These are phyloP conservation scores for Leptographium wingfieldii DNA, from an alignment of 2,329 filamentous ascomycete species.

Conservation along the genomic window DNA sequence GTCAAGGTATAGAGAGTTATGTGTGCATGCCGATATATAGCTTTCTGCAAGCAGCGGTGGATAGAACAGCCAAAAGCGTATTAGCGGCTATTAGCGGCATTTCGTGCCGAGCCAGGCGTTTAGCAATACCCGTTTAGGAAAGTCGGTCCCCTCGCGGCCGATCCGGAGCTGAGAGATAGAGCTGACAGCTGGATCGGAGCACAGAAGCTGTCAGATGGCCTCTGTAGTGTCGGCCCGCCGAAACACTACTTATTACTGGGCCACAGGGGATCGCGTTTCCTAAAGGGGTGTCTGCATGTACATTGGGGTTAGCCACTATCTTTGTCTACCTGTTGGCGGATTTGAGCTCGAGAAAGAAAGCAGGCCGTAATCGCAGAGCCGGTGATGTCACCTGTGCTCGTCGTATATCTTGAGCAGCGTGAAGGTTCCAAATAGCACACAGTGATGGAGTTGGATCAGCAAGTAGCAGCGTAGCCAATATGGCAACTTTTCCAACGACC, in stretches of 20 bases:
- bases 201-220: not conserved
- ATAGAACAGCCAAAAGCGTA: not conserved
- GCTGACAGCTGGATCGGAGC: too few species aligned
- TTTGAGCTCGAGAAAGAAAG: too few species aligned
- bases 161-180: too few species aligned
- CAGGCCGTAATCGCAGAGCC: not conserved
- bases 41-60: not conserved
- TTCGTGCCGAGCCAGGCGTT: not conserved
- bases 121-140: not conserved
- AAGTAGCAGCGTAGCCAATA: not conserved
- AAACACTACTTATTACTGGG: not conserved
- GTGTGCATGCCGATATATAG: not conserved
- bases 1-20: not conserved
- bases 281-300: not conserved
- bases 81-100: not conserved
- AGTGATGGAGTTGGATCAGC: too few species aligned
- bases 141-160: not conserved
- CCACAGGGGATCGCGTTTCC: not conserved
- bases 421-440: not conserved
- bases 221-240: too few species aligned
- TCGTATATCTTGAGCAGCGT: not conserved
- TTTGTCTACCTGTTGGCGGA: too few species aligned
- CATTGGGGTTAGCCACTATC: too few species aligned
- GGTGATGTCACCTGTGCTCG: not conserved
- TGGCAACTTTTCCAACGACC: not conserved